phyloP scores from a whole-genome alignment of 306 rosid species.

The Gleditsia sinensis region DNA sequence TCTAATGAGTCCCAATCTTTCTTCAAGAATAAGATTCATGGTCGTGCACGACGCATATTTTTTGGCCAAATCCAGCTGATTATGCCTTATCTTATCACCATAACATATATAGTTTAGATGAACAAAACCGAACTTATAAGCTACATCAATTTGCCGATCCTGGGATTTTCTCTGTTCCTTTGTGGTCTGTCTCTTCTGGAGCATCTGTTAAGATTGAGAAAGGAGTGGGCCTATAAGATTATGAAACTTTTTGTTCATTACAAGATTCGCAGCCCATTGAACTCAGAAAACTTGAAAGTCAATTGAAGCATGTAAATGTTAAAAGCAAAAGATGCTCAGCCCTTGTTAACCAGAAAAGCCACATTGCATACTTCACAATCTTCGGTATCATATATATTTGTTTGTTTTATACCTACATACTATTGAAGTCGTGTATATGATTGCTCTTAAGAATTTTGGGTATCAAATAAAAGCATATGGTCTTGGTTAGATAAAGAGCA shows the following conservation, averaged over 20 bases:
- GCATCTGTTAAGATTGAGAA: constrained; percentile 29
- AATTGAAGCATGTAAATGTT: background rate
- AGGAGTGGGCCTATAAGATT: constrained; percentile 19
- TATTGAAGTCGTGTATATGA: too few relatives aligned
- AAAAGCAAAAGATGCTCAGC: constrained; percentile 24
- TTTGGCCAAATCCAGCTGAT: constrained; percentile 16
- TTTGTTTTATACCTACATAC: too few relatives aligned
- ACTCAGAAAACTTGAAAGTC: constrained; percentile 22
- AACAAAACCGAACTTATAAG: background rate
- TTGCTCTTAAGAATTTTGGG: too few relatives aligned
- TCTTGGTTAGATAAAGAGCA: too few relatives aligned
- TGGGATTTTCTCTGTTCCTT: background rate
- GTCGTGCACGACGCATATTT: constrained; percentile 32
- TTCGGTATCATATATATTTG: too few relatives aligned
- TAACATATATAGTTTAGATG: background rate
- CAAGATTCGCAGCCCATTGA: constrained; percentile 28
- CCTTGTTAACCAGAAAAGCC: constrained; percentile 17
- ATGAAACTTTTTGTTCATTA: constrained; percentile 12
- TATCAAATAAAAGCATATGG: too few relatives aligned
- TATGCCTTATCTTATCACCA: constrained; percentile 25
- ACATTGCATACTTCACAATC: background rate
- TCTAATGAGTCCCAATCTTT: constrained; percentile 35
- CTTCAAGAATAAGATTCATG: constrained; percentile 49
- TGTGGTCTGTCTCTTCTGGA: constrained; percentile 4
- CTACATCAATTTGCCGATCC: background rate